These are phyloP conservation scores for Aspergillus cavernicola DNA, from an alignment of 495 filamentous ascomycete species.

Conservation along the genomic window DNA sequence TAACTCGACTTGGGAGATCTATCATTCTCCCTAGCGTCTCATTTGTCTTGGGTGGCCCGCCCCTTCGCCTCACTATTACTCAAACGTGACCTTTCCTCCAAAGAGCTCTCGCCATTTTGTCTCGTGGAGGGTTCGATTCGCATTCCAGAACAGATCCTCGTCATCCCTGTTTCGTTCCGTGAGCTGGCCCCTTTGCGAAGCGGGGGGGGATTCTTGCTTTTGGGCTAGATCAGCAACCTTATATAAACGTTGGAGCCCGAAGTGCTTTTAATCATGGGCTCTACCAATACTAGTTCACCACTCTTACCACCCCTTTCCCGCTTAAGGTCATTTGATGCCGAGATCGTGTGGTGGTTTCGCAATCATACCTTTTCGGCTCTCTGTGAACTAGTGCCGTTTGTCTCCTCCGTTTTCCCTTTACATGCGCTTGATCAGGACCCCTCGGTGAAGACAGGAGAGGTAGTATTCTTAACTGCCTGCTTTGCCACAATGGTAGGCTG, in stretches of 20 bases:
- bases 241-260: slow-evolving; percentile 17
- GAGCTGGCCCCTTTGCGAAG: slow-evolving; percentile 8
- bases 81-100: slow-evolving; percentile 15
- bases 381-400: slow-evolving; percentile 10
- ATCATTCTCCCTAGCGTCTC: slow-evolving; percentile 4
- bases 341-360: slow-evolving; percentile 9
- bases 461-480: slow-evolving; percentile 37
- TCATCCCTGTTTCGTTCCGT: slow-evolving; percentile 11
- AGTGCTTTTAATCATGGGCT: slow-evolving; percentile 12
- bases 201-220: slow-evolving; percentile 8
- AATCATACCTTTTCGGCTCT: slow-evolving; percentile 11
- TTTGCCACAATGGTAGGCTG: slow-evolving; percentile 41
- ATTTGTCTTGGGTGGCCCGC: slow-evolving; percentile 16
- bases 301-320: slow-evolving; percentile 5
- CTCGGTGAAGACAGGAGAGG: slow-evolving; percentile 26
- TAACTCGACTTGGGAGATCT: neutral
- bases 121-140: slow-evolving; percentile 23
- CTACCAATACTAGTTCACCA: slow-evolving; percentile 8
- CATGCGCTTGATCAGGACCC: slow-evolving; percentile 28
- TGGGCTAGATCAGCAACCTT: slow-evolving; percentile 10
- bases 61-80: slow-evolving; percentile 23
- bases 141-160: slow-evolving; percentile 24
- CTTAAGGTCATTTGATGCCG: neutral
- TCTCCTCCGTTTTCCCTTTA: slow-evolving; percentile 20
- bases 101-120: slow-evolving; percentile 18